Evolutionary conservation across 768 basidiomycete species (phyloP).

Genomic region (Kwoniella bestiolae): DNA sequence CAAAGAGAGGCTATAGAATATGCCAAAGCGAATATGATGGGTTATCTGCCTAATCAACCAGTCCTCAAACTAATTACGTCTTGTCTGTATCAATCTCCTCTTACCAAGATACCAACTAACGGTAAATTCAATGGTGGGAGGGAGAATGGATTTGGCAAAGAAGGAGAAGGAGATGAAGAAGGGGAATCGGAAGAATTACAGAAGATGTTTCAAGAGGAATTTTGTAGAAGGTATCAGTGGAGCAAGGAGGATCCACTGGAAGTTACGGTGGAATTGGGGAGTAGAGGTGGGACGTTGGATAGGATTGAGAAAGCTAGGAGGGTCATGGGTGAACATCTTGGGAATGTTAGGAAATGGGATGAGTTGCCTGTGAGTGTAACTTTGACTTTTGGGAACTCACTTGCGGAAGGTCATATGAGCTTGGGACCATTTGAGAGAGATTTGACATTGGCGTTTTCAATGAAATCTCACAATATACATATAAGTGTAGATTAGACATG

Average conservation of each 20-base stretch:
- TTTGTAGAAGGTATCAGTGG: slow-evolving; percentile 83
- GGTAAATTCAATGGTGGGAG: neutral
- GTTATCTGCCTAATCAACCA: slow-evolving; percentile 66
- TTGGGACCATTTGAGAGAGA: too few relatives aligned
- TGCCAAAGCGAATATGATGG: slow-evolving; percentile 65
- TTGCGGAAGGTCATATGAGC: too few relatives aligned
- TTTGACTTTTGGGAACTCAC: neutral
- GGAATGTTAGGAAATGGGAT: slow-evolving; percentile 85
- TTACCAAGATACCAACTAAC: slow-evolving; percentile 66
- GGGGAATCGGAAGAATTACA: slow-evolving; percentile 60
- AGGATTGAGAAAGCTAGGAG: slow-evolving; percentile 92
- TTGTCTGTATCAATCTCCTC: slow-evolving; percentile 40
- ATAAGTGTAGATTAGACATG: too few relatives aligned
- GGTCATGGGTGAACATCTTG: slow-evolving; percentile 90
- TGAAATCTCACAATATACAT: too few relatives aligned
- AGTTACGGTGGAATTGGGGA: slow-evolving; percentile 90
- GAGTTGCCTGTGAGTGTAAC: slow-evolving; percentile 75
- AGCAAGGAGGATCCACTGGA: slow-evolving; percentile 83
- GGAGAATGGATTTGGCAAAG: neutral
- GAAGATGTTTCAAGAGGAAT: slow-evolving; percentile 84
- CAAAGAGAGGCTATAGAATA: slow-evolving; percentile 69
- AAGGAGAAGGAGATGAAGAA: slow-evolving; percentile 4
- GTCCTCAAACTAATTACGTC: slow-evolving; percentile 51
- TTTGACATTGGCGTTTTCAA: too few relatives aligned
- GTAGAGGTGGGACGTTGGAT: slow-evolving; percentile 78